Evolutionary conservation across 129 eudicot species (phyloP), one percentile per base, ranked within the genome.

Genomic region (Tagetes erecta): DNA sequence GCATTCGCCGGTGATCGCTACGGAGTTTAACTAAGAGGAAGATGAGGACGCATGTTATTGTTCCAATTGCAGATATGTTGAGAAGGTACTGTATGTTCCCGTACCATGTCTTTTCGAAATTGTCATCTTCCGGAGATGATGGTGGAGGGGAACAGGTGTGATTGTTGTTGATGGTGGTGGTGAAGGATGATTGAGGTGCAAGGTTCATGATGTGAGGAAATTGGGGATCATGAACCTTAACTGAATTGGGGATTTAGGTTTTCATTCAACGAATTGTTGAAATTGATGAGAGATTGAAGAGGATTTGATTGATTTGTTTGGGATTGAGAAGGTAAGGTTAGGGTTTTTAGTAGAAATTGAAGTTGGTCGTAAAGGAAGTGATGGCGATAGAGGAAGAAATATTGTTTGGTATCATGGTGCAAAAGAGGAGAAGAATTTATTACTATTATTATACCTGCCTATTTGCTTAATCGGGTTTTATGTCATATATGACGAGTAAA

Each of bases 61-160:
- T 96, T 11, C 99, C 96, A 34, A 89, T 69, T 53, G 89, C 90
- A 34, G 97, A 95, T 68, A 95, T 95, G 80, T 91, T 95, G 46
- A 91, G 67, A 20, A 95, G 88, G 84, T 95, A 95, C 81, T 95
- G 96, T 38, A 95, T 91, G 93, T 85, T 95, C 0, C 99, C 99
- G 76, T 95, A 95, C 99, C 99, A 95, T 5, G 88, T 83, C 35
- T 75, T 63, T 30, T 84, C 88, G 74, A 83, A 71, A 51, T 64
- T 49, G 2, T 80, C 89, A 56, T 75, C 87, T 64, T 59, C 82
- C 71, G 74, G 9, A 46, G 74, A 78, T 34, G 81, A 77, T 3
- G 85, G 80, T 1, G 83, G 85, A 8, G 45, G 46, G 30, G 86
- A 68, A 67, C 14, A 30, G 51, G 82, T 58, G 6, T 67, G 72